phyloP scores from a whole-genome alignment of 805 yeast genomes.

The Metschnikowia matae region DNA sequence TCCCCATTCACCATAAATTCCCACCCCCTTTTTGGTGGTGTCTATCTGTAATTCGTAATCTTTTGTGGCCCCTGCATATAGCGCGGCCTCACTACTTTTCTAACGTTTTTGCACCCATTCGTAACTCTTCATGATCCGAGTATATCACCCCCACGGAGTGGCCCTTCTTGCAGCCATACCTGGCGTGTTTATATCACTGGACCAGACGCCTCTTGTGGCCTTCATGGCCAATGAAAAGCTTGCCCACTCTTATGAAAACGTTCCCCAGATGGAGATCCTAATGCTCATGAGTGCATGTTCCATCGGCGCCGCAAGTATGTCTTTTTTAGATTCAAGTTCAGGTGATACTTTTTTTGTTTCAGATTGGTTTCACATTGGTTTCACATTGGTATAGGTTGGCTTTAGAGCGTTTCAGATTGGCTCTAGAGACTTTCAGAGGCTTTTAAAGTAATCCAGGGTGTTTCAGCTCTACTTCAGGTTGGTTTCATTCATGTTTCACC shows the following conservation, averaged over 20 bases:
- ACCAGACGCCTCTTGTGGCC: conserved; percentile 23
- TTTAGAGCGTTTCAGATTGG: too few species aligned
- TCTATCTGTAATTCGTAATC: too few species aligned
- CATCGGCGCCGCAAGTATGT: conserved; percentile 35
- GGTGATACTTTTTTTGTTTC: too few species aligned
- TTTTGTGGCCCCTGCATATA: not conserved
- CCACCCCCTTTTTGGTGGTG: too few species aligned
- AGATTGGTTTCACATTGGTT: too few species aligned
- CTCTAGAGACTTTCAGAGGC: too few species aligned
- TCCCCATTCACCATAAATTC: too few species aligned
- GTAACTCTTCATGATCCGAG: conserved; percentile 6
- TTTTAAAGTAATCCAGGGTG: too few species aligned
- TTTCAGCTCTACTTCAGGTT: too few species aligned
- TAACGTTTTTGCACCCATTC: conserved; percentile 22
- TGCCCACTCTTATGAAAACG: conserved; percentile 18
- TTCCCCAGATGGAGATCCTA: conserved; percentile 21
- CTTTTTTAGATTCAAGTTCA: too few species aligned
- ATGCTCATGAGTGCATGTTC: conserved; percentile 25
- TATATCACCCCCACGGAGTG: conserved; percentile 7
- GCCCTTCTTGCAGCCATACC: conserved; percentile 22
- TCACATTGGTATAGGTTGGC: too few species aligned
- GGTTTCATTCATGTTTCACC: not conserved
- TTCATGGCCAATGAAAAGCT: conserved; percentile 21
- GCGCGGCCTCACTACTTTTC: not conserved
- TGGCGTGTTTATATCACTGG: conserved; percentile 29